Evolutionary conservation across 2,329 filamentous ascomycete genomes (phyloP).

Genomic region (Massarina eburnea): DNA sequence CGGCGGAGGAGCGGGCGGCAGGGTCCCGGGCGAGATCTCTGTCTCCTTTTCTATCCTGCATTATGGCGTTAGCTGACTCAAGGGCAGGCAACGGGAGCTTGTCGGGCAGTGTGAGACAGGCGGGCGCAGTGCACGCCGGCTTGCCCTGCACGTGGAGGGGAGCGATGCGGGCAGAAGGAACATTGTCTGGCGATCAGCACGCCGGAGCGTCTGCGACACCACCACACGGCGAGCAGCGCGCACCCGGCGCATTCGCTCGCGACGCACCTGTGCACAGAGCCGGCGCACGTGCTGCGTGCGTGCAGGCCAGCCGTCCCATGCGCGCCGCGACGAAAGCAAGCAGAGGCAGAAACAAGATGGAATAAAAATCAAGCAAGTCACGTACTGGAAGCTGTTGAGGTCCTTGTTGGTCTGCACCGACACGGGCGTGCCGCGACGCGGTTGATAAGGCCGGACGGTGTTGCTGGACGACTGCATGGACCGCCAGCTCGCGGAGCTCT

Average conservation of each 20-base stretch:
- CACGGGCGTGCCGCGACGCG: constrained; percentile 44
- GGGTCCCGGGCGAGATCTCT: constrained; percentile 45
- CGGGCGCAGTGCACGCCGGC: constrained; percentile 15
- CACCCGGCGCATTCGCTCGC: constrained; percentile 13
- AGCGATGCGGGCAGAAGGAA: constrained; percentile 8
- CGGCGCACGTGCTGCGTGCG: constrained; percentile 13
- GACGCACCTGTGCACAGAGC: constrained; percentile 22
- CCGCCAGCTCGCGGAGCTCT: constrained; percentile 67
- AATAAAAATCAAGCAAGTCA: too few species aligned
- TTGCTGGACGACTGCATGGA: constrained; percentile 66
- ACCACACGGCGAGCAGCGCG: constrained; percentile 12
- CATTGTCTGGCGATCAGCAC: constrained; percentile 3
- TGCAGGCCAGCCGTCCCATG: constrained; percentile 4
- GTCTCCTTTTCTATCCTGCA: constrained; percentile 49
- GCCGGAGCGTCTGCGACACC: constrained; percentile 20
- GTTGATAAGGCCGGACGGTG: constrained; percentile 58
- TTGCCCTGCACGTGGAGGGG: constrained; percentile 3
- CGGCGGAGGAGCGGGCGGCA: constrained; percentile 39
- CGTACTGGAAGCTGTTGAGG: constrained; percentile 47
- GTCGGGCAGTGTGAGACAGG: constrained; percentile 22
- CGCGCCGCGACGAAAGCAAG: constrained; percentile 9
- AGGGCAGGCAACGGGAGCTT: constrained; percentile 8
- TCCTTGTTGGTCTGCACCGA: constrained; percentile 61
- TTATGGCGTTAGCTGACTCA: constrained; percentile 29
- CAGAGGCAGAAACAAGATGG: constrained; percentile 1